Conservation (phyloP, 2,329 filamentous ascomycete genomes). For the Penicillium sp. region DNA sequence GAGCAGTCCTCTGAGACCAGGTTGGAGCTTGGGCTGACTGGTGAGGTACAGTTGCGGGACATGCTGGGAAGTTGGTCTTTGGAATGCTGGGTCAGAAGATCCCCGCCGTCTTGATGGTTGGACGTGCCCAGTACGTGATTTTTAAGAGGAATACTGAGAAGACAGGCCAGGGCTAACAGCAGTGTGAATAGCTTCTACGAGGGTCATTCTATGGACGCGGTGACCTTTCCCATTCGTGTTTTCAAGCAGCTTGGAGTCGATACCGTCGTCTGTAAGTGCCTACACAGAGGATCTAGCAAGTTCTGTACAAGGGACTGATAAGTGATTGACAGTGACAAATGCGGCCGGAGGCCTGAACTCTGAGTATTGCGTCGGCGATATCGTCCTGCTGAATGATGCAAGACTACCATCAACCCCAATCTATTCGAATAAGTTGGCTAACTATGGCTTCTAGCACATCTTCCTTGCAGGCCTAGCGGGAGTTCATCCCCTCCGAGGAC, state of each 20-base stretch:
- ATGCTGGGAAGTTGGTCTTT: conserved; percentile 67
- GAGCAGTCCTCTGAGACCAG: conserved; percentile 11
- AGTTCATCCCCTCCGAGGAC: conserved; percentile 62
- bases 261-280: conserved; percentile 56
- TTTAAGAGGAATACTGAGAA: neutral
- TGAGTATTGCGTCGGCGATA: conserved; percentile 65
- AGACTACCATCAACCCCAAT: conserved; percentile 17
- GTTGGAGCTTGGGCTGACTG: conserved; percentile 13
- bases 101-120: conserved; percentile 65
- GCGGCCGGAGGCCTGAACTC: conserved; percentile 67
- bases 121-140: conserved; percentile 63
- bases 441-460: conserved; percentile 53
- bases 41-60: conserved; percentile 53
- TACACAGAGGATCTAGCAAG: neutral
- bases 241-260: conserved; percentile 64
- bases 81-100: conserved; percentile 58
- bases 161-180: neutral
- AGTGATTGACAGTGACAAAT: conserved; percentile 58
- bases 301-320: neutral
- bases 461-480: conserved; percentile 65
- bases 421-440: neutral
- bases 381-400: conserved; percentile 67
- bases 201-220: conserved; percentile 63
- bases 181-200: conserved; percentile 61
- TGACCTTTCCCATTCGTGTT: conserved; percentile 66